Percentiles rank a stretch among this genome's conserved stretches.
Conservation (phyloP, 1,139 yeast genomes). For the Meyerozyma sp. region DNA sequence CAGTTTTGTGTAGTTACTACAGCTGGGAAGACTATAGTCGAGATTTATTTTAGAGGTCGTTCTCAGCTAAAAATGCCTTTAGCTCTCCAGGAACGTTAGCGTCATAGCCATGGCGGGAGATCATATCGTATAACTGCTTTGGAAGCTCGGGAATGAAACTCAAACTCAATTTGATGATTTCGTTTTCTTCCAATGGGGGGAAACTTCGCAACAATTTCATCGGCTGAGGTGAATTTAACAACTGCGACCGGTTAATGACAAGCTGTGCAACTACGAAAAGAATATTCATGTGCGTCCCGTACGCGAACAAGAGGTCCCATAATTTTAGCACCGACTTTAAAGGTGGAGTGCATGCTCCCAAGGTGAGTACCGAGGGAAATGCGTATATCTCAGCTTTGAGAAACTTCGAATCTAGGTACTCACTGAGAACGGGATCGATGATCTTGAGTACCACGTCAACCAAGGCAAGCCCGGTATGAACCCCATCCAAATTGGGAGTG, state of each 20-base stretch:
- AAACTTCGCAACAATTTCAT: conserved; percentile 71
- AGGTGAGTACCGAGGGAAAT: conserved; percentile 79
- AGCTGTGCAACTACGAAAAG: conserved; percentile 82
- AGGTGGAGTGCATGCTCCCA: conserved; percentile 90
- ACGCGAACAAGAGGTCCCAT: conserved; percentile 91
- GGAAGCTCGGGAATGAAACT: conserved; percentile 81
- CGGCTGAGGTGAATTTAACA: conserved; percentile 59
- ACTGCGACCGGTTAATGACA: conserved; percentile 57
- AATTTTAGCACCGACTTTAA: conserved; percentile 65
- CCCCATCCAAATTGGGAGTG: conserved; percentile 75
- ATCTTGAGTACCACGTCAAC: conserved; percentile 68
- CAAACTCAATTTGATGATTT: conserved; percentile 71
- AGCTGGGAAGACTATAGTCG: conserved; percentile 52
- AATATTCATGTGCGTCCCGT: conserved; percentile 85
- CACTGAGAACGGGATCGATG: conserved; percentile 69
- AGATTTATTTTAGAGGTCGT: conserved; percentile 15
- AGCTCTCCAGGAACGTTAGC: conserved; percentile 36
- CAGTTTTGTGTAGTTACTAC: conserved; percentile 61
- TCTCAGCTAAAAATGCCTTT: conserved; percentile 18
- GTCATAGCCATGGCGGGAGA: conserved; percentile 72
- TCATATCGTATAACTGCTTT: conserved; percentile 56
- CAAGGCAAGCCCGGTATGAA: conserved; percentile 66
- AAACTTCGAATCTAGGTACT: conserved; percentile 56
- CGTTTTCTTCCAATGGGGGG: conserved; percentile 68
- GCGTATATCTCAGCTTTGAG: conserved; percentile 83